These are phyloP conservation scores for Camelina neglecta DNA, from an alignment of 345 rosid species.

Conservation along the genomic window DNA sequence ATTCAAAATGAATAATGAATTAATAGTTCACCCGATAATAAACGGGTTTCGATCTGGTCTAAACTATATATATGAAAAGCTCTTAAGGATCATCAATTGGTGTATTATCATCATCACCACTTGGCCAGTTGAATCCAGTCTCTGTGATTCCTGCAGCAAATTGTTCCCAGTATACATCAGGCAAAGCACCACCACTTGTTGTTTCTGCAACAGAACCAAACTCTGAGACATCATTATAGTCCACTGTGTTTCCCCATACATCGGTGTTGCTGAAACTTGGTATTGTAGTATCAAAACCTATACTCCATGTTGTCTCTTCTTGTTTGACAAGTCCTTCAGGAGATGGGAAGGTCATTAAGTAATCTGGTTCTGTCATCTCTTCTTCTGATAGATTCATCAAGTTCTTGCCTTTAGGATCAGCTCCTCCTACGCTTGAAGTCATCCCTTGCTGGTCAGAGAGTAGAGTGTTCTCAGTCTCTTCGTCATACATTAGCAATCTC, in stretches of 20 bases:
- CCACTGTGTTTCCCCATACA: conserved; percentile 56
- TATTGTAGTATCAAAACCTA: conserved; percentile 58
- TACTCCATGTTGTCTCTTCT: conserved; percentile 67
- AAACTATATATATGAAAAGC: conserved; percentile 9
- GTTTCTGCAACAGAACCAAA: conserved; percentile 46
- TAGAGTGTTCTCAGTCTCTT: conserved; percentile 46
- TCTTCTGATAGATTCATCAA: conserved; percentile 44
- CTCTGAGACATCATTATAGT: conserved; percentile 56
- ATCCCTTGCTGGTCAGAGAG: conserved; percentile 47
- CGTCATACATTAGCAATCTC: conserved; percentile 43
- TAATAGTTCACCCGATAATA: conserved; percentile 36
- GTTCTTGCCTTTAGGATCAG: conserved; percentile 51
- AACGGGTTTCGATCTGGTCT: conserved; percentile 13
- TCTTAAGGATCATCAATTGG: conserved; percentile 31
- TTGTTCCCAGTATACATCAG: conserved; percentile 69
- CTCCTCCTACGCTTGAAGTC: conserved; percentile 42
- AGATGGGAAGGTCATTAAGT: conserved; percentile 58
- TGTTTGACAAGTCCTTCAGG: conserved; percentile 50
- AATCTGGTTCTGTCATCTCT: conserved; percentile 52
- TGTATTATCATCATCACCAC: conserved; percentile 46
- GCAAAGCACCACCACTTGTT: conserved; percentile 49
- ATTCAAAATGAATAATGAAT: conserved; percentile 42
- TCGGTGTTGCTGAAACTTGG: conserved; percentile 55
- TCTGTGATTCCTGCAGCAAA: conserved; percentile 57
- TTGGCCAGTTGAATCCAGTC: conserved; percentile 53